Evolutionary conservation across 2,329 filamentous ascomycete species (phyloP), one percentile per base, ranked within the genome.

Genomic region (Clonostachys rosea): DNA sequence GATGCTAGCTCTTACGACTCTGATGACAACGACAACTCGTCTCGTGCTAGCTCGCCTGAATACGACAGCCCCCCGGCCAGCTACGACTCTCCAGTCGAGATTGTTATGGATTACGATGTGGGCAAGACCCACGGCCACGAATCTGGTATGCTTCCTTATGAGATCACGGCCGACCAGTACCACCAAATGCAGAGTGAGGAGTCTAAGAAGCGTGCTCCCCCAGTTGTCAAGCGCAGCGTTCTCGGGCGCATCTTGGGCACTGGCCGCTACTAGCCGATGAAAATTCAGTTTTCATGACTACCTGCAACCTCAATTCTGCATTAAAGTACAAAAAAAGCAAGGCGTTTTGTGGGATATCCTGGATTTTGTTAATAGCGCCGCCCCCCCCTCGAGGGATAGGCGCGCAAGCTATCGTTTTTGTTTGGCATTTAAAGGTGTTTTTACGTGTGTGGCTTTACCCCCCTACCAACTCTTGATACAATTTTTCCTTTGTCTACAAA

Each of bases 191-290:
- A 78, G 50, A 70, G 77, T 44, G 68, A 78, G 50, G 70, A 77
- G 39, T 61, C 64, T 42, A 59, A 58, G 49, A 75, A 73, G 62
- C 78, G 77, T 67, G 73, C 76, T 45, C 36, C 14, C 17, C 36
- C 36, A n/a, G 69, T 69, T 49, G 24, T 30, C 24, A 68, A 71
- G 44, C 69, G 74, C 37, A 74, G 76, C 52, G 70, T 81, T 65
- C 76, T 76, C 62, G 73, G 72, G 34, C 74, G 78, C 40, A 69
- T 81, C 49, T 76, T 81, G 49, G 73, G 74, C 42, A 69, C 67
- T 30, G 24, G 67, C 71, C 48, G 52, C 64, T 30, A 30, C 24
- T 30, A 30, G 24, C 24, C 24, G 24, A 30, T 30, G 24, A 30
- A 30, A 30, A 3, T 30, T 10, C 3, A 30, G 5, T 9, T 30